Conservation (phyloP, 2,329 filamentous ascomycete species). For the Xylariaceae sp. region DNA sequence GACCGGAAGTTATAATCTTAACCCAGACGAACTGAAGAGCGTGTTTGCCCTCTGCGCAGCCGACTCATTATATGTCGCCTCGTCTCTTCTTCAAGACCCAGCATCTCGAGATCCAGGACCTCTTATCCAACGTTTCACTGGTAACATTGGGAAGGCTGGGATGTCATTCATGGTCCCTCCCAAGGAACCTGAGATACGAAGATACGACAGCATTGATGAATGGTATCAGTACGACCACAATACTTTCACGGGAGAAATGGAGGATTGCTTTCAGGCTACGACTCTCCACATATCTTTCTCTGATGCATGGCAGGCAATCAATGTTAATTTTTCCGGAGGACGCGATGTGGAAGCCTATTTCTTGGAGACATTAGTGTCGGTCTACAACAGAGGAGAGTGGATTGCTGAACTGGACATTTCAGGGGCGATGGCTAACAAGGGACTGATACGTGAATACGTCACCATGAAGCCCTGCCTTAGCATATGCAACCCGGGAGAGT, state of each 20-base stretch:
- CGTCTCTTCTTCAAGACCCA: constrained; percentile 9
- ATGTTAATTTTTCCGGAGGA: constrained; percentile 3
- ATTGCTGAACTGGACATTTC: constrained; percentile 9
- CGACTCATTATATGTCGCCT: constrained; percentile 14
- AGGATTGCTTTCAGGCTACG: constrained; percentile 11
- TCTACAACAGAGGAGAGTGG: constrained; percentile 2
- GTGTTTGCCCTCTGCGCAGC: constrained; percentile 11
- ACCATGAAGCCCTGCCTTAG: background rate
- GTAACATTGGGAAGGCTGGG: constrained; percentile 12
- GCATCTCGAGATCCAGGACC: background rate
- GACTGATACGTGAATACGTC: background rate
- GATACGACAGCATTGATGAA: constrained; percentile 8
- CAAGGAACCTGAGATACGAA: constrained; percentile 6
- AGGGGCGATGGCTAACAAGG: background rate
- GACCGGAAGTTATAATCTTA: constrained; percentile 10
- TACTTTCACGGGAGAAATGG: constrained; percentile 7
- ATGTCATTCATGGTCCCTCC: constrained; percentile 13
- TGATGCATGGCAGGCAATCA: constrained; percentile 4
- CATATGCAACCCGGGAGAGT: background rate
- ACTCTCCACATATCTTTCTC: constrained; percentile 16
- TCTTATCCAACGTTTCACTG: constrained; percentile 1
- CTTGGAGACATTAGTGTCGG: constrained; percentile 7
- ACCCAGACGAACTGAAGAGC: constrained; percentile 1
- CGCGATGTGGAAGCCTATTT: constrained; percentile 7
- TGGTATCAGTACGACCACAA: constrained; percentile 14